Evolutionary conservation across 176 grass and related monocot species (phyloP).

Genomic region (Oryza longistaminata): DNA sequence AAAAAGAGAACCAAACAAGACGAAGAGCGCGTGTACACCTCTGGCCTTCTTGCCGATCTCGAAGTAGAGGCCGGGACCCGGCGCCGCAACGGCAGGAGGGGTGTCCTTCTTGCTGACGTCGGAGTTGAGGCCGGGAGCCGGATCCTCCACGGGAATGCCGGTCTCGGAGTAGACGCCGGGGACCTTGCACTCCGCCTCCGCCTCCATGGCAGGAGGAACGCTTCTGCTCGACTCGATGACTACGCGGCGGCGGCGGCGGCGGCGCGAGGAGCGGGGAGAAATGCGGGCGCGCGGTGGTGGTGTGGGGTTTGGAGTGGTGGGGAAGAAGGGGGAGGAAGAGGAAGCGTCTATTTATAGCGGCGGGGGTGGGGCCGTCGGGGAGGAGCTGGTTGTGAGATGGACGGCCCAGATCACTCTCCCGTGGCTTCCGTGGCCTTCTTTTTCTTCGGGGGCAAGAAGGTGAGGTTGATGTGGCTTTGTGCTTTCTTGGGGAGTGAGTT

Average conservation of each 20-base stretch:
- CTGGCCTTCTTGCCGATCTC: constrained; percentile 64
- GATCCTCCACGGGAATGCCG: neutral
- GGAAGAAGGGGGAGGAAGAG: neutral
- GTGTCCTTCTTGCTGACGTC: neutral
- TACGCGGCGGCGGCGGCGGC: neutral
- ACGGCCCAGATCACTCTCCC: neutral
- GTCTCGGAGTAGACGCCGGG: neutral
- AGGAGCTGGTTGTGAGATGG: neutral
- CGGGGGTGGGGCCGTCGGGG: no score
- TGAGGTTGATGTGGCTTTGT: neutral
- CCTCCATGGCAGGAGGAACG: constrained; percentile 34
- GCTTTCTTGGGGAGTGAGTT: constrained; percentile 38
- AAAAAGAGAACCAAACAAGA: neutral
- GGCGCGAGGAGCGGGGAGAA: neutral
- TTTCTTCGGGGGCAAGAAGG: constrained; percentile 27
- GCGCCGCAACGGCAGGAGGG: neutral
- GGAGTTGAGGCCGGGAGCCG: neutral
- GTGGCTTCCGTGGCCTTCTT: neutral
- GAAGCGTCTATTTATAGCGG: neutral
- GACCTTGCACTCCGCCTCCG: constrained; percentile 34
- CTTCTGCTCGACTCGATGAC: neutral
- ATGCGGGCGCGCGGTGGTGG: neutral
- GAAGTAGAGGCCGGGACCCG: constrained; percentile 57
- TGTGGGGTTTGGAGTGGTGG: constrained; percentile 8
- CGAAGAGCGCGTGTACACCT: constrained; percentile 28